Percentiles rank a stretch among this genome's conserved stretches.
Conservation (phyloP, 345 rosid genomes). For the Cardiospermum halicacabum region DNA sequence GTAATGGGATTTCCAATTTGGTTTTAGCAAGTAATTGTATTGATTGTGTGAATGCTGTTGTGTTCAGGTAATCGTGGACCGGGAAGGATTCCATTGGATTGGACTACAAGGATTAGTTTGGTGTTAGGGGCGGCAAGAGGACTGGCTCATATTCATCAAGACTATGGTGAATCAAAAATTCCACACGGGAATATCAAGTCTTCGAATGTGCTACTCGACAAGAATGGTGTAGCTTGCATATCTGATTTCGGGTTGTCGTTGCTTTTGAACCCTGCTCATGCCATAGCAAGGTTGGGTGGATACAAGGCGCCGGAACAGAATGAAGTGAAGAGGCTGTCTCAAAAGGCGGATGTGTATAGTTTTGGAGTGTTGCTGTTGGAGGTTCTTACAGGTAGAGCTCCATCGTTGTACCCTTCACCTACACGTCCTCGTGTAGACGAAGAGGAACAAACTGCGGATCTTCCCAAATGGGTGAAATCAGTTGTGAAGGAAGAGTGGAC, state of each 20-base stretch:
- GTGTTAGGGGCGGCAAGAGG: conserved; percentile 90
- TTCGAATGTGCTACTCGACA: conserved; percentile 75
- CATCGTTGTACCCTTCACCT: conserved; percentile 70
- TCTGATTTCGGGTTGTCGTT: conserved; percentile 87
- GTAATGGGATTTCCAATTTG: conserved; percentile 15
- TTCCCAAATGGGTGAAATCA: conserved; percentile 90
- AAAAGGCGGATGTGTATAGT: conserved; percentile 80
- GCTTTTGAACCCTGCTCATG: conserved; percentile 79
- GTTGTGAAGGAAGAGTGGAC: conserved; percentile 98
- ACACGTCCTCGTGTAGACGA: conserved; percentile 51
- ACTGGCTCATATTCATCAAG: conserved; percentile 72
- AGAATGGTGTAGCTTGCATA: conserved; percentile 77
- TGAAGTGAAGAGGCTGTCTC: conserved; percentile 75
- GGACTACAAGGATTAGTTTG: conserved; percentile 94
- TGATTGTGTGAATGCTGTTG: background rate
- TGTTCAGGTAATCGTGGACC: conserved; percentile 71
- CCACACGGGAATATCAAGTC: conserved; percentile 92
- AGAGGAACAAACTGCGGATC: conserved; percentile 59
- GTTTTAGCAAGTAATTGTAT: background rate
- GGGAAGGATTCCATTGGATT: conserved; percentile 88
- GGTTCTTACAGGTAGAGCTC: conserved; percentile 83
- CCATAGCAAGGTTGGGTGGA: conserved; percentile 86
- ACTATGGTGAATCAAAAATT: conserved; percentile 49
- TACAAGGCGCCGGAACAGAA: conserved; percentile 91
- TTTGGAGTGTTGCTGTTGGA: conserved; percentile 81